Conservation (phyloP, 768 basidiomycete species). For the Pholiota molesta region DNA sequence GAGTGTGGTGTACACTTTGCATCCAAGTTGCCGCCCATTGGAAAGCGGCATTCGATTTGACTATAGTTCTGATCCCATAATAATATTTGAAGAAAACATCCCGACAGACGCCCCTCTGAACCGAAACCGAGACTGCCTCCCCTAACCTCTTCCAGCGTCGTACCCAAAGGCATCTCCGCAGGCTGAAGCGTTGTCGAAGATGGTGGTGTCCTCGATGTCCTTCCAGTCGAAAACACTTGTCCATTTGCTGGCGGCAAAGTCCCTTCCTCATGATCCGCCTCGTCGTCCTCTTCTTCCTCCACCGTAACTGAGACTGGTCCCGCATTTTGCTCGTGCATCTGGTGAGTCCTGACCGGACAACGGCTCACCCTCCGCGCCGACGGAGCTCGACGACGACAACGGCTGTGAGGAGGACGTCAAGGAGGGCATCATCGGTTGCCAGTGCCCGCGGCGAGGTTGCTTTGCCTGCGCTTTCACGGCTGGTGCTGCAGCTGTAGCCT, state of each 20-base stretch:
- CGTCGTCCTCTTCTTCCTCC: constrained; percentile 13
- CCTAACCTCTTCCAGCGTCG: background rate
- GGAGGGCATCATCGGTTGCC: too few relatives aligned
- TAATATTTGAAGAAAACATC: too few relatives aligned
- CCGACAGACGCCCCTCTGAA: too few relatives aligned
- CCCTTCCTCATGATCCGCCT: constrained; percentile 21
- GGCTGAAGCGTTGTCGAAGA: background rate
- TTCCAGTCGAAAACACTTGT: constrained; percentile 18
- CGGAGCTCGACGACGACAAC: too few relatives aligned
- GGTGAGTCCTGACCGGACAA: background rate
- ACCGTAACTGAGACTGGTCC: constrained; percentile 19
- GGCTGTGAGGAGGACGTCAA: constrained; percentile 12
- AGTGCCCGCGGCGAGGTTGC: too few relatives aligned
- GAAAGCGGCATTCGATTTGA: too few relatives aligned
- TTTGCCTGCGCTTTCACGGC: background rate
- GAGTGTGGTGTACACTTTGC: too few relatives aligned
- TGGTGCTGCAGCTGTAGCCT: background rate
- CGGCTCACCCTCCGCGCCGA: background rate
- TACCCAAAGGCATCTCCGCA: background rate
- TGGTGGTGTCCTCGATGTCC: constrained; percentile 12
- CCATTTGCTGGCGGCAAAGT: constrained; percentile 33
- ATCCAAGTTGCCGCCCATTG: too few relatives aligned
- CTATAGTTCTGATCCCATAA: too few relatives aligned
- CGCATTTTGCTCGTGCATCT: constrained; percentile 27
- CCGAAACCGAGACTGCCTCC: too few relatives aligned